Base-by-base conservation (phyloP, 768 basidiomycete species). In the Calocybe cyanea region DNA sequence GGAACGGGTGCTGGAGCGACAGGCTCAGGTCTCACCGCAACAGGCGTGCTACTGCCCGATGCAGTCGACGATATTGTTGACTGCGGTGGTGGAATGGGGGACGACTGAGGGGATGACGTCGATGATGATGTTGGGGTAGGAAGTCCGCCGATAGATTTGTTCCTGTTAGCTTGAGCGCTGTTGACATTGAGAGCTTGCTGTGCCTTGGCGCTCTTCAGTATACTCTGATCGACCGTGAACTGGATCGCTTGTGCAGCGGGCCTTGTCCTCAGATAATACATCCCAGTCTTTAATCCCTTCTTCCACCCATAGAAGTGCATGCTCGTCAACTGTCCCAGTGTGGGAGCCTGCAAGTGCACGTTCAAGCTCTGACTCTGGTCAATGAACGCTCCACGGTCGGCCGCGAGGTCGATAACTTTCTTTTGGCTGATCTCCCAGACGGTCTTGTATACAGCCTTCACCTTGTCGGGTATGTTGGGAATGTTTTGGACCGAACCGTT, bases 301-400 rank as follows among this genome's bases (percentile, higher is more conserved):
- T 95, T 95, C 96, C 96, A 98, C n/a, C 93, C 96, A 63, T 97
- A 97, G 75, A 94, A 95, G 66, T 94, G 92, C 92, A 93, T 93
- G 50, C 85, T 88, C 31, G 92, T 94, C 51, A 99, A 73, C 65
- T 99, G 95, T 7, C 91, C 91, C 47, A 85, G 72, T 2, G 92
- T 92, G 23, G 95, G 95, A 31, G 85, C 73, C 62, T 89, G 83
- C 38, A 99, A 68, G 63, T 97, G 95, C 46, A 99, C 80, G 65
- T 98, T 98, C 63, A 99, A 71, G 50, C 85, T 87, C 70, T 98
- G 95, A 54, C 83, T 85, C 67, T 99, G 95, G 69, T 92, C 95
- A 67, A 98, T 96, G 73, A 85, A 99, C 1, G 96, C 92, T 31
- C 94, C 95, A 50, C 96, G 92, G 64, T 99, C 96, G n/a, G 96